Evolutionary conservation across 2,329 filamentous ascomycete species (phyloP).

Genomic region (Penicillium palitans): DNA sequence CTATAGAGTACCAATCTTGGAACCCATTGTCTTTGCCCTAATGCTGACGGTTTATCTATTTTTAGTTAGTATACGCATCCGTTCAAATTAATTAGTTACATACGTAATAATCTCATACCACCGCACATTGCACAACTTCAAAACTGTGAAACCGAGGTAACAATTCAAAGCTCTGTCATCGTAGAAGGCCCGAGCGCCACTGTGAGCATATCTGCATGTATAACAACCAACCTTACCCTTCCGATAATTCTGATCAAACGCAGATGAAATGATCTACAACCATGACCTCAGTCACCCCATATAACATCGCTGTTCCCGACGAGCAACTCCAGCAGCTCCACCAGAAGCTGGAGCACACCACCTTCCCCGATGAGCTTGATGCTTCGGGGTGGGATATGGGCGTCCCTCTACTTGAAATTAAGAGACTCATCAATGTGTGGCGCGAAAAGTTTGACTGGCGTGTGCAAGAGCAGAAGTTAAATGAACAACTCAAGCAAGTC

Average conservation of each 20-base stretch:
- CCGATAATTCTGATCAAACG: not conserved
- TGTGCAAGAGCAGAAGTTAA: conserved; percentile 58
- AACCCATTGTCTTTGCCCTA: too few species aligned
- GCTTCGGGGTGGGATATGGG: conserved; percentile 59
- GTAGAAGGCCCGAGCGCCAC: conserved; percentile 1
- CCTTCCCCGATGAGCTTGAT: conserved; percentile 60
- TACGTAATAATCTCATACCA: not conserved
- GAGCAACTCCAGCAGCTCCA: conserved; percentile 55
- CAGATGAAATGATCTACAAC: not conserved
- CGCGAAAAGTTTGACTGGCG: conserved; percentile 61
- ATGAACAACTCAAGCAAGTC: conserved; percentile 60
- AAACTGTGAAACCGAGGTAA: conserved; percentile 5
- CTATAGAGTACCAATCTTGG: not conserved
- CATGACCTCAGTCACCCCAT: conserved; percentile 37
- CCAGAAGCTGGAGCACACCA: conserved; percentile 55
- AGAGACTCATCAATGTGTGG: conserved; percentile 61
- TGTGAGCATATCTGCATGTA: not conserved
- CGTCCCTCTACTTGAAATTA: conserved; percentile 56
- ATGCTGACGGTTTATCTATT: too few species aligned
- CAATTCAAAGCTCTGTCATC: not conserved
- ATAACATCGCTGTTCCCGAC: conserved; percentile 55
- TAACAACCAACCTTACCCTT: not conserved
- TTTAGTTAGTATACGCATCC: too few species aligned
- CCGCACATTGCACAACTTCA: not conserved
- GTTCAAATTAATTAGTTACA: too few species aligned